A percentile compares a stretch with the other conserved stretches of the same genome.
These are phyloP conservation scores for Yarrowia sp. DNA, from an alignment of 805 yeast species.

Conservation along the genomic window DNA sequence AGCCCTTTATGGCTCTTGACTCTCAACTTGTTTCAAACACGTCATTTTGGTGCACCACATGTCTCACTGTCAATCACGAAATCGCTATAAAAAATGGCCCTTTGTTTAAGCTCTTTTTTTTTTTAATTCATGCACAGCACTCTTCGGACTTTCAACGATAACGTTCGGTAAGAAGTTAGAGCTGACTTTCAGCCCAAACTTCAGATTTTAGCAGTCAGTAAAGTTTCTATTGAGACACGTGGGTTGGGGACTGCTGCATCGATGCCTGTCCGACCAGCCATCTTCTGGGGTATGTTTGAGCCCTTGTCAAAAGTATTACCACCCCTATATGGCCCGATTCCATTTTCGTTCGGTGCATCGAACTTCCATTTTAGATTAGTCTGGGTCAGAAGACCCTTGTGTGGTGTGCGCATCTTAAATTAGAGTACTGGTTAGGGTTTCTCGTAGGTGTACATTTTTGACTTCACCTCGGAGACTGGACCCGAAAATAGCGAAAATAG, in stretches of 20 bases:
- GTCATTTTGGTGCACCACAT: too few species aligned
- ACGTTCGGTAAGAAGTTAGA: background rate
- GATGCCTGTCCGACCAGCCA: too few species aligned
- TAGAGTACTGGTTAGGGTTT: background rate
- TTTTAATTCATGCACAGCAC: background rate
- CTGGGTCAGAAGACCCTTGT: slow-evolving; percentile 15
- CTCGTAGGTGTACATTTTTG: background rate
- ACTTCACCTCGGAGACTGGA: background rate
- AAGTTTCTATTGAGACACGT: background rate
- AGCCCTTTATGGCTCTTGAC: too few species aligned
- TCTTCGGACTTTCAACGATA: background rate
- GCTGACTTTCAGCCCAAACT: background rate
- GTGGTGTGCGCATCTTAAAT: background rate
- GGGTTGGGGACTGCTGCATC: background rate
- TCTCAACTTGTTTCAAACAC: too few species aligned
- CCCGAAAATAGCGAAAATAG: background rate
- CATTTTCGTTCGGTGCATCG: slow-evolving; percentile 14
- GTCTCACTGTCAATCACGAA: background rate
- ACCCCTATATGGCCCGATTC: background rate
- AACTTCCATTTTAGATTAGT: slow-evolving; percentile 16
- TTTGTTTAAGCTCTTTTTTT: background rate
- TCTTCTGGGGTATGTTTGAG: too few species aligned
- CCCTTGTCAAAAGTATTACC: background rate
- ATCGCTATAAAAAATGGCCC: background rate
- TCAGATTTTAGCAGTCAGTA: background rate